phyloP scores from a whole-genome alignment of 352 stramenopile species.

The Pythium scleroteichum region DNA sequence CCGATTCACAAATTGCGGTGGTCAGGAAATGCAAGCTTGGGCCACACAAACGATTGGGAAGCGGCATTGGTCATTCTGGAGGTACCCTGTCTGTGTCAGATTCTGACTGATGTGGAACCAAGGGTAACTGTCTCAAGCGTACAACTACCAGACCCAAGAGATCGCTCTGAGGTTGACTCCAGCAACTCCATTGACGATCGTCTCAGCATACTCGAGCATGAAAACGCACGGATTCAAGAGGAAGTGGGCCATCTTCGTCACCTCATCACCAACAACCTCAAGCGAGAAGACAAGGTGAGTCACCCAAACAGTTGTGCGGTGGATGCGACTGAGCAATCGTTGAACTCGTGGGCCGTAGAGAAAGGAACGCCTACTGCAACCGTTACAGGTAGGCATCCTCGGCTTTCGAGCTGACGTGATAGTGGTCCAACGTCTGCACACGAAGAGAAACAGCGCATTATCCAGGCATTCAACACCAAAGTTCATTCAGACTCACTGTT shows the following conservation, averaged over 20 bases:
- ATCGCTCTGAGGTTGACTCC: no score
- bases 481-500: conserved; percentile 47
- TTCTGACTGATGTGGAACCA: no score
- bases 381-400: no score
- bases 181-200: conserved; percentile 28
- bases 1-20: conserved; percentile 42
- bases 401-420: no score
- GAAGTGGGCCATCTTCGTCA: conserved; percentile 59
- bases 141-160: no score
- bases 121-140: no score
- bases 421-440: conserved; percentile 32
- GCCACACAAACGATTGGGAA: no score
- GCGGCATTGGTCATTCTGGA: no score
- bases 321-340: neutral
- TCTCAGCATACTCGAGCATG: conserved; percentile 50
- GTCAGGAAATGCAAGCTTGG: neutral
- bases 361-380: no score
- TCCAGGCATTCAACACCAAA: conserved; percentile 56
- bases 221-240: conserved; percentile 57
- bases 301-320: neutral
- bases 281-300: conserved; percentile 59
- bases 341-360: neutral
- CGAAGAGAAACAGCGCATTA: conserved; percentile 60
- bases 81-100: no score
- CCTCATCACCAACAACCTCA: conserved; percentile 54